Evolutionary conservation across 805 yeast species (phyloP), one percentile per base, ranked within the genome.

Genomic region (Lipomyces spencermartinsiae): DNA sequence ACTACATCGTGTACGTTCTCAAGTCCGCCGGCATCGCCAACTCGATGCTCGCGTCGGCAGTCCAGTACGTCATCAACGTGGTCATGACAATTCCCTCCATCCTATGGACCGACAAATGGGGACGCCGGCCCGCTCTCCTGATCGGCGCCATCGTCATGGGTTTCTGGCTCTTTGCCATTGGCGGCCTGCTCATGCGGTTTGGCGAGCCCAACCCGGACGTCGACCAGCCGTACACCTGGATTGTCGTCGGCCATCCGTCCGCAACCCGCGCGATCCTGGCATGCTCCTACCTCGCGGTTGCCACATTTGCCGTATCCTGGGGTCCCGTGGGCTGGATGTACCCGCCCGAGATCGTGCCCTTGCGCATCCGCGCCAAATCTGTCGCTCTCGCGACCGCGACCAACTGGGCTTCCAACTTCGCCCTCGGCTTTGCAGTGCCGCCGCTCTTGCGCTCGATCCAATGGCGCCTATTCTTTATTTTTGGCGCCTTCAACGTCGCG

Each of bases 381-480:
- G 83, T 89, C 37, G 87, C 89, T 43, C 78, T 87, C 33, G 85
- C 89, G 14, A 87, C 91, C 7, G 86, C 89, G 67, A 81, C 87
- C 64, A 88, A 88, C 80, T 88, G 92, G 91, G 77, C 85, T 29
- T 83, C 83, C 72, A 88, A 88, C 76, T 88, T 87, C 72, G 83
- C 87, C 64, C 88, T 89, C 51, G 91, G 88, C 62, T 86, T 87
- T 87, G 85, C 87, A 72, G 86, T 90, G 0, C 92, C 92, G 33
- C 81, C 84, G 57, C 80, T 83, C 78, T 77, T 85, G 75, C 74
- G 74, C 68, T 72, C 71, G 56, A 71, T 77, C 62, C 81, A 83
- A 67, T 88, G 89, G 85, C 90, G 89, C 68, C 84, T 89, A 67
- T 90, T 89, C 79, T 78, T 89, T 61, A 86, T 90, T 79, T 90